Percentiles rank a stretch among this genome's conserved stretches.
These are phyloP conservation scores for Penicillium janthinellum DNA, from an alignment of 2,329 filamentous ascomycete species.

Conservation along the genomic window DNA sequence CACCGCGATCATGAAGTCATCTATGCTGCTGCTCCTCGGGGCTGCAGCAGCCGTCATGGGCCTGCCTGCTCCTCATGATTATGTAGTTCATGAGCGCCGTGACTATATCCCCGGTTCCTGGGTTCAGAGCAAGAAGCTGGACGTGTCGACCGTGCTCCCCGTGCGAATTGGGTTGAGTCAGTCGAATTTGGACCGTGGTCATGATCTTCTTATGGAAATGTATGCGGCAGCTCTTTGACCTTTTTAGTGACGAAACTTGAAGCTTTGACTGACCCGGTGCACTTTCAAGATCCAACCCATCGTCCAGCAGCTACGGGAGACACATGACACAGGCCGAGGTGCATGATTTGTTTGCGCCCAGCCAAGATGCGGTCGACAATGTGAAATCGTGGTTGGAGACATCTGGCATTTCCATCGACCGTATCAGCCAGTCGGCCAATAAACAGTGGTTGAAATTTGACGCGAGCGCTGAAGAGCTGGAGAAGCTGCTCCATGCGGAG, in stretches of 20 bases:
- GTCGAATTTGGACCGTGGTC: slow-evolving; percentile 30
- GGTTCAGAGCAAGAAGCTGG: slow-evolving; percentile 28
- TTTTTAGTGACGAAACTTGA: neutral
- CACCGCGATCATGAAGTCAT: slow-evolving; percentile 27
- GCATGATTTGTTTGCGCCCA: slow-evolving; percentile 40
- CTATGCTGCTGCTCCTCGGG: slow-evolving; percentile 27
- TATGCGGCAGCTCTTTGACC: slow-evolving; percentile 13
- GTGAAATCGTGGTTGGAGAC: slow-evolving; percentile 35
- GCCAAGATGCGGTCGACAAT: slow-evolving; percentile 28
- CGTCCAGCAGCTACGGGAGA: slow-evolving; percentile 40
- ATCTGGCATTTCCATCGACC: slow-evolving; percentile 28
- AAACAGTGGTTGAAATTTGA: slow-evolving; percentile 47
- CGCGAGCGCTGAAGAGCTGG: slow-evolving; percentile 39
- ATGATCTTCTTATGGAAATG: slow-evolving; percentile 38
- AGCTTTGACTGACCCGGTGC: neutral
- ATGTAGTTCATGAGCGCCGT: slow-evolving; percentile 37
- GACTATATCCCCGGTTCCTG: slow-evolving; percentile 31
- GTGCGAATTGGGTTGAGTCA: slow-evolving; percentile 33
- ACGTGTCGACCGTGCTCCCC: slow-evolving; percentile 25
- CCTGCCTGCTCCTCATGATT: slow-evolving; percentile 24
- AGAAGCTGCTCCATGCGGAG: slow-evolving; percentile 41
- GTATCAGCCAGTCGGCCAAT: slow-evolving; percentile 33
- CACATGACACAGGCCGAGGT: slow-evolving; percentile 37
- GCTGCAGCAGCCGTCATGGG: slow-evolving; percentile 24
- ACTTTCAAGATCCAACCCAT: slow-evolving; percentile 36